Evolutionary conservation across 805 yeast species (phyloP).

Genomic region (Yarrowia sp.): DNA sequence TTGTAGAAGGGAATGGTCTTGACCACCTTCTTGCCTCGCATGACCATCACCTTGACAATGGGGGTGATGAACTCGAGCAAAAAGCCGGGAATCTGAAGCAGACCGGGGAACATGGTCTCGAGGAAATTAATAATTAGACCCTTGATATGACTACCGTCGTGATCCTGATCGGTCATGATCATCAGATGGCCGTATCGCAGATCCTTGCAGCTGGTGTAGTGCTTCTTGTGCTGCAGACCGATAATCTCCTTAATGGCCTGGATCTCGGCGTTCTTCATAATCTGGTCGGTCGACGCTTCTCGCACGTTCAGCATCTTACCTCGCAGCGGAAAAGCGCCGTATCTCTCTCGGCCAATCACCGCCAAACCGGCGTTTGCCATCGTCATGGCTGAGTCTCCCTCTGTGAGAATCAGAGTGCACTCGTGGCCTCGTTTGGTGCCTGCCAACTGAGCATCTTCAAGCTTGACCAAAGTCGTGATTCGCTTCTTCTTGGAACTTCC

Average conservation of each 20-base stretch:
- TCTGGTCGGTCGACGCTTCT: slow-evolving; percentile 96
- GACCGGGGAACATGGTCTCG: slow-evolving; percentile 93
- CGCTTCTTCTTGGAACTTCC: slow-evolving; percentile 76
- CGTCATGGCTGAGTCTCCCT: slow-evolving; percentile 95
- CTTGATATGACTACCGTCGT: slow-evolving; percentile 97
- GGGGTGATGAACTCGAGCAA: slow-evolving; percentile 95
- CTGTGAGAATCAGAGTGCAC: slow-evolving; percentile 92
- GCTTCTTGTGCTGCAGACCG: slow-evolving; percentile 92
- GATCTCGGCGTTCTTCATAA: slow-evolving; percentile 90
- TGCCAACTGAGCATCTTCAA: slow-evolving; percentile 95
- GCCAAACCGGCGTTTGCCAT: slow-evolving; percentile 92
- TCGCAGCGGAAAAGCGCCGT: slow-evolving; percentile 93
- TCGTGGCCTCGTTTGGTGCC: slow-evolving; percentile 92
- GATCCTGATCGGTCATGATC: slow-evolving; percentile 99
- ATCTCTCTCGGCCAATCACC: slow-evolving; percentile 92
- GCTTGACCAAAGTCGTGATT: slow-evolving; percentile 85
- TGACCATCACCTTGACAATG: slow-evolving; percentile 85
- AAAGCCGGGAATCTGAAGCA: slow-evolving; percentile 88
- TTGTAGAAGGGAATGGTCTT: slow-evolving; percentile 78
- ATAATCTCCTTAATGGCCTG: slow-evolving; percentile 94
- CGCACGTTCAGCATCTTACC: slow-evolving; percentile 95
- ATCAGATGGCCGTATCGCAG: slow-evolving; percentile 94
- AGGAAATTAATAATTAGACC: slow-evolving; percentile 92
- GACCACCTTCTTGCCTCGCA: slow-evolving; percentile 54
- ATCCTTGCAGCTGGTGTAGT: slow-evolving; percentile 72